phyloP scores from a whole-genome alignment of 495 filamentous ascomycete species.

The Hamigera avellanea region DNA sequence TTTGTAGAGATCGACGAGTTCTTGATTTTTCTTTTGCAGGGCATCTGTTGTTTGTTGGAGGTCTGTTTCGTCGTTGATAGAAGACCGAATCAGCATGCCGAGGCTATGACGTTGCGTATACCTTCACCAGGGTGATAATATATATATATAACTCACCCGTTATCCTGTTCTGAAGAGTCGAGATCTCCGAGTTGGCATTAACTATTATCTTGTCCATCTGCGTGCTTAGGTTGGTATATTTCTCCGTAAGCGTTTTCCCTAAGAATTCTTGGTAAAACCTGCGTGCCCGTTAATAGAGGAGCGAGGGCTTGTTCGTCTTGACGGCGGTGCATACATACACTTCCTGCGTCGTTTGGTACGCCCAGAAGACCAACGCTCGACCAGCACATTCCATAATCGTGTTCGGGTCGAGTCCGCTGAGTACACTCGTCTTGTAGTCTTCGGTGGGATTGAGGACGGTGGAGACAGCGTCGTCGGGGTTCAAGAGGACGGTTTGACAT shows the following conservation, averaged over 20 bases:
- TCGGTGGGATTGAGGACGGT: slow-evolving; percentile 74
- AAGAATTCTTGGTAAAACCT: slow-evolving; percentile 78
- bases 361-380: slow-evolving; percentile 76
- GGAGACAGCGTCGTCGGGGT: slow-evolving; percentile 67
- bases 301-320: neutral
- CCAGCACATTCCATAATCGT: slow-evolving; percentile 87
- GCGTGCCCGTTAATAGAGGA: slow-evolving; percentile 6
- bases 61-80: slow-evolving; percentile 40
- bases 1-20: slow-evolving; percentile 53
- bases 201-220: slow-evolving; percentile 73
- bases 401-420: slow-evolving; percentile 74
- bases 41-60: slow-evolving; percentile 55
- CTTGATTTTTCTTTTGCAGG: slow-evolving; percentile 64
- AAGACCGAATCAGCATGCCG: too few relatives aligned
- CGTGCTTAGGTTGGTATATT: slow-evolving; percentile 52
- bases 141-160: slow-evolving; percentile 22
- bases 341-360: slow-evolving; percentile 84
- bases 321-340: slow-evolving; percentile 48
- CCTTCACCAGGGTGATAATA: neutral
- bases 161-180: slow-evolving; percentile 51
- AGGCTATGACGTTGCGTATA: slow-evolving; percentile 4
- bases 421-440: slow-evolving; percentile 85
- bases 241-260: slow-evolving; percentile 61
- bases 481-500: slow-evolving; percentile 57
- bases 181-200: slow-evolving; percentile 73